These are phyloP conservation scores for Lachancea sp. DNA, from an alignment of 805 yeast genomes.

Conservation along the genomic window DNA sequence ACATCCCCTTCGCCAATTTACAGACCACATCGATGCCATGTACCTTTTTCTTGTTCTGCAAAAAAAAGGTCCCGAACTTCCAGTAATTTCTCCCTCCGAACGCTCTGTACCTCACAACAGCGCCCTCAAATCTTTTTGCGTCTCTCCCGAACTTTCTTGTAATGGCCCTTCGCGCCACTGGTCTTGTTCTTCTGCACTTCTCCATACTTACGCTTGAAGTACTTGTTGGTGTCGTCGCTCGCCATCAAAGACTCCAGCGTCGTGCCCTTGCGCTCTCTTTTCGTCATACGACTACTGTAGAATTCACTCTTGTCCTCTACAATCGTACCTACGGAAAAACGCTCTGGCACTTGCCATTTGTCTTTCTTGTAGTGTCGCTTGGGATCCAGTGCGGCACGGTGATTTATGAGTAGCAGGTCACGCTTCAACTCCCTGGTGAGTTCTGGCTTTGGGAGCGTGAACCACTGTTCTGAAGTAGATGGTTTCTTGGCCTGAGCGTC, in stretches of 20 bases:
- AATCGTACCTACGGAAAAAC: conserved; percentile 84
- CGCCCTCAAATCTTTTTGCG: conserved; percentile 35
- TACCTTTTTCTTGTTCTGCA: too few species aligned
- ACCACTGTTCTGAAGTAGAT: conserved; percentile 57
- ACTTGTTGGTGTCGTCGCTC: conserved; percentile 60
- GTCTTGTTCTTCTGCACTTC: conserved; percentile 65
- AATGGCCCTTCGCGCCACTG: conserved; percentile 62
- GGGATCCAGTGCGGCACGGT: conserved; percentile 89
- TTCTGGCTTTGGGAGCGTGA: conserved; percentile 69
- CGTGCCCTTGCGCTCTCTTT: conserved; percentile 68
- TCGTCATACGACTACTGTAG: conserved; percentile 51
- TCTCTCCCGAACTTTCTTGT: conserved; percentile 55
- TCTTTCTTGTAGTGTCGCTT: conserved; percentile 91
- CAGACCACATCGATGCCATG: too few species aligned
- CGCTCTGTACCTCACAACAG: too few species aligned
- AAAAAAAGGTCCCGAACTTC: too few species aligned
- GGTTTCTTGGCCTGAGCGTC: conserved; percentile 9
- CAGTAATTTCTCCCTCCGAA: too few species aligned
- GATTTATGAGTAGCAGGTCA: conserved; percentile 71
- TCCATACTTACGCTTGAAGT: conserved; percentile 76
- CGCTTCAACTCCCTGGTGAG: conserved; percentile 52
- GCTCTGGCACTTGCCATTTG: conserved; percentile 68
- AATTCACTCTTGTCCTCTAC: conserved; percentile 77
- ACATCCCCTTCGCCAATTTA: too few species aligned
- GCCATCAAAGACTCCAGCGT: conserved; percentile 77